A percentile compares a stretch with the other conserved stretches of the same genome.
Evolutionary conservation across 805 yeast species (phyloP).

Genomic region (Metschnikowia hibisci): DNA sequence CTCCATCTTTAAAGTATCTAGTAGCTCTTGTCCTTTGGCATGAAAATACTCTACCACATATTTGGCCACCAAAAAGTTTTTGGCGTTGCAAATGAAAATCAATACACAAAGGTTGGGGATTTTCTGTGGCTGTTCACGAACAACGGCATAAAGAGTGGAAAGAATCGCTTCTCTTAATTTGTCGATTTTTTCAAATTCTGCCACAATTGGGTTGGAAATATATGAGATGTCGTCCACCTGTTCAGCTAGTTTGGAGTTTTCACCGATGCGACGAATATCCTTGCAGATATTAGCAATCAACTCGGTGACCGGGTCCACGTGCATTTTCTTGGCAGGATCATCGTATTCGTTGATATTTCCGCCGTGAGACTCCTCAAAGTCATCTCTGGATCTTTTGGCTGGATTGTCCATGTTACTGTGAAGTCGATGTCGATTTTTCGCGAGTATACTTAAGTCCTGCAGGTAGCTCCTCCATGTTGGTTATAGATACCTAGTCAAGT

Average conservation of each 20-base stretch:
- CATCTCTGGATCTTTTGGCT: constrained; percentile 20
- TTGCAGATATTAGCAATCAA: constrained; percentile 42
- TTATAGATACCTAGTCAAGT: too few relatives aligned
- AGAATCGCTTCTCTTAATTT: constrained; percentile 56
- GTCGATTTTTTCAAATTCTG: constrained; percentile 61
- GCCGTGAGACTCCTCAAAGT: constrained; percentile 20
- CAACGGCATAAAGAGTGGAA: constrained; percentile 61
- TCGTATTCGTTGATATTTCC: constrained; percentile 14
- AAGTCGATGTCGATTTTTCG: constrained; percentile 1
- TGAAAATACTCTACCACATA: constrained; percentile 68
- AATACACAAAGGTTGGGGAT: constrained; percentile 66
- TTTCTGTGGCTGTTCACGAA: constrained; percentile 89
- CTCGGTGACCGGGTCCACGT: constrained; percentile 39
- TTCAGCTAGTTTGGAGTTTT: constrained; percentile 35
- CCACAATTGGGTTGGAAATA: constrained; percentile 62
- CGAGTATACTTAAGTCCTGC: neutral
- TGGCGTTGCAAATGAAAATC: constrained; percentile 61
- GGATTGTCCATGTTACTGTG: constrained; percentile 14
- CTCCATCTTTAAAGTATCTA: constrained; percentile 31
- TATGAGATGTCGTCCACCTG: constrained; percentile 54
- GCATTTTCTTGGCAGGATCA: constrained; percentile 31
- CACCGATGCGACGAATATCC: constrained; percentile 43
- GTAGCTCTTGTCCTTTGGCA: constrained; percentile 52
- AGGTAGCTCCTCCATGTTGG: neutral
- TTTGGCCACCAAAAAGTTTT: constrained; percentile 62